Percentiles rank a stretch among this genome's conserved stretches.
Evolutionary conservation across 1,284 basidiomycete species (phyloP).

Genomic region (Paramarasmius palmivorus): DNA sequence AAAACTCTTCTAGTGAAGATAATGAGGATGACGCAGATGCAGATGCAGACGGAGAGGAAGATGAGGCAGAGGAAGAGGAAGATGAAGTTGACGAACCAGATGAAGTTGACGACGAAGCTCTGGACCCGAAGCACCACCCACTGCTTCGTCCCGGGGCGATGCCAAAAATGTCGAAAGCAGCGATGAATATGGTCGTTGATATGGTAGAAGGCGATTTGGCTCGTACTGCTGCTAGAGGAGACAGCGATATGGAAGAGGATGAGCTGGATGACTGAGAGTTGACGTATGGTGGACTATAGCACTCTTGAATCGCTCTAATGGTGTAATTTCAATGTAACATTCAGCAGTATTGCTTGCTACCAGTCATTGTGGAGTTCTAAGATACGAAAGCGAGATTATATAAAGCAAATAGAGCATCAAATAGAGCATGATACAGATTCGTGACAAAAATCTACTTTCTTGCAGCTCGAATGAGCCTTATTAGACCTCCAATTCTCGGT

Average conservation of each 20-base stretch:
- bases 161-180: conserved; percentile 65
- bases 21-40: conserved; percentile 22
- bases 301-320: too few species aligned
- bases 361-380: too few species aligned
- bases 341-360: too few species aligned
- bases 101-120: conserved; percentile 41
- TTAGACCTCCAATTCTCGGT: conserved; percentile 55
- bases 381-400: too few species aligned
- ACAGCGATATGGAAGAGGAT: conserved; percentile 30
- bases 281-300: too few species aligned
- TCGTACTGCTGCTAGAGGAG: conserved; percentile 29
- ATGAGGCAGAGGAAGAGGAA: conserved; percentile 27
- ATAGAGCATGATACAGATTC: not conserved
- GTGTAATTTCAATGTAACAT: too few species aligned
- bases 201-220: conserved; percentile 57
- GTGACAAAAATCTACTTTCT: conserved; percentile 20
- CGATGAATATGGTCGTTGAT: conserved; percentile 62
- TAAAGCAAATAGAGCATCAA: not conserved
- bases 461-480: conserved; percentile 33
- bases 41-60: conserved; percentile 18
- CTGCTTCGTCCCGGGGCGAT: conserved; percentile 66
- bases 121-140: conserved; percentile 60
- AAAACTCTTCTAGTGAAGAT: conserved; percentile 23
- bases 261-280: conserved; percentile 28
- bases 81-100: conserved; percentile 34